These are phyloP conservation scores for Trichosanthes cucumerina DNA, from an alignment of 306 rosid species.

Conservation along the genomic window DNA sequence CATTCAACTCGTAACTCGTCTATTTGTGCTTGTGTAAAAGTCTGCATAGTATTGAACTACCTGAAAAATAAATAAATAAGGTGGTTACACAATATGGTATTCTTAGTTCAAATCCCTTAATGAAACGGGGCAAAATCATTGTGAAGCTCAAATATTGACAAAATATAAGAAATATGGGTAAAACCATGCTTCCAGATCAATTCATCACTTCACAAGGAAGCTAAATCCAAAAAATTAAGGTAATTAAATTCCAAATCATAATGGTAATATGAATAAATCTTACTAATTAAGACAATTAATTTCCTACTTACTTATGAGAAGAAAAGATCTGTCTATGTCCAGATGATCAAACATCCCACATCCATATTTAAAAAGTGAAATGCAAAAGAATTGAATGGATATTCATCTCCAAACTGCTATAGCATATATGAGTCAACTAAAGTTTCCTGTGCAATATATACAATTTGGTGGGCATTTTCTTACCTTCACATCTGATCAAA, in stretches of 20 bases:
- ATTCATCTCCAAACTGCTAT: not conserved
- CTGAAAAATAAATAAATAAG: too few relatives aligned
- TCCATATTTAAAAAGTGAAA: not conserved
- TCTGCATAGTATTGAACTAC: too few relatives aligned
- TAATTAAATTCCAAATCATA: not conserved
- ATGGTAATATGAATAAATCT: not conserved
- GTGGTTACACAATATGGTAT: not conserved
- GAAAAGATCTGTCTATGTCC: not conserved
- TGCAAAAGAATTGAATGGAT: not conserved
- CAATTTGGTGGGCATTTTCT: constrained; percentile 3
- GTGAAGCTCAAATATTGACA: not conserved
- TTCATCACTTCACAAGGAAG: not conserved
- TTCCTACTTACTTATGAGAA: not conserved
- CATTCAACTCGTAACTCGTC: too few relatives aligned
- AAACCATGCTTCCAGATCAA: not conserved
- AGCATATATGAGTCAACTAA: not conserved
- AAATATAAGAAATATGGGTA: not conserved
- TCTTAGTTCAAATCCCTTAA: not conserved
- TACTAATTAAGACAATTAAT: not conserved
- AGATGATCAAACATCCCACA: not conserved
- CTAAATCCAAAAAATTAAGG: not conserved
- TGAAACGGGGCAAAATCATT: not conserved
- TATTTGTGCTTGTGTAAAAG: too few relatives aligned
- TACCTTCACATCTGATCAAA: constrained; percentile 93
- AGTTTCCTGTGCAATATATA: not conserved